Base-by-base conservation (phyloP, 164 flowering plant genomes). In the Hamamelis virginiana region DNA sequence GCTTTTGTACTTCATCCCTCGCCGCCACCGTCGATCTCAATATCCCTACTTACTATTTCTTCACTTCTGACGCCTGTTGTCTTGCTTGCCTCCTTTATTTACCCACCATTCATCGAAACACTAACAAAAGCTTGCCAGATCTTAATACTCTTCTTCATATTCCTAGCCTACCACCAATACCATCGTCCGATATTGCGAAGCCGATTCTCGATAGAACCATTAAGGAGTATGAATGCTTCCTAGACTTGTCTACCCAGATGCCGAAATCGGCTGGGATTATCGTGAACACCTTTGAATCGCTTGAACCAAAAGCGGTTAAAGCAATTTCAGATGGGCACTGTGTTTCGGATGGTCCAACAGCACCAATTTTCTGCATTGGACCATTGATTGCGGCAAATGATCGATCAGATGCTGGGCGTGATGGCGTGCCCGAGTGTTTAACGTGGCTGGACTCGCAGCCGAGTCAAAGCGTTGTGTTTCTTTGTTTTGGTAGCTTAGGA, bases 401-500 rank as follows among this genome's bases (percentile, higher is more conserved):
- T 19, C 5, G 51, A 0, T 15, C 16, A 13, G 18, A 19, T 22
- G 22, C 16, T 12, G 59, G 48, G 0, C 65, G 25, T 21, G 56
- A 45, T 1, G 22, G 19, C 16, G 13, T 3, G 19, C 71, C 44
- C 1, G 83, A 72, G 58, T 77, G 82, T n/a, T n/a, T n/a, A n/a
- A n/a, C n/a, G n/a, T n/a, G n/a, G n/a, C n/a, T n/a, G n/a, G n/a
- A n/a, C n/a, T n/a, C n/a, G n/a, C n/a, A n/a, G n/a, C n/a, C n/a
- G n/a, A n/a, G n/a, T n/a, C n/a, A n/a, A n/a, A n/a, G 82, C 56
- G 84, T 81, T 8, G 73, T 81, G 23, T 81, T 83, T 19, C 63
- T 83, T n/a, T 74, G 84, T 55, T 83, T 83, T 47, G 86, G 86
- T 4, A 77, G 85, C 60, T 0, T 70, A 50, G 85, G 85, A 0